These are phyloP conservation scores for Aspergillus sojae DNA, from an alignment of 2,329 filamentous ascomycete genomes.

Conservation along the genomic window DNA sequence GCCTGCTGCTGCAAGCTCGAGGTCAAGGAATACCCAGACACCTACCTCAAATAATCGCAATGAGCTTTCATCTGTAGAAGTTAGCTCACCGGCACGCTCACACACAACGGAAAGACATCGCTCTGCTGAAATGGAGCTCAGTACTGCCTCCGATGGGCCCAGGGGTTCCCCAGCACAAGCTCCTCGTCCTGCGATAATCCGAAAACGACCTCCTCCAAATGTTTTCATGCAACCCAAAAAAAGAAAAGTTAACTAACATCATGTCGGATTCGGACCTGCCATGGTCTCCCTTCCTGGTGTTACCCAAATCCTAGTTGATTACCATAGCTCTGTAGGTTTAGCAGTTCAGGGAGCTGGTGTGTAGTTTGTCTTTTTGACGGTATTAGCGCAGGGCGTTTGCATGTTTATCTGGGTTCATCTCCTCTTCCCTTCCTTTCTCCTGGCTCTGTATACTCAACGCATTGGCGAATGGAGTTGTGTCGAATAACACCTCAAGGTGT, in stretches of 20 bases:
- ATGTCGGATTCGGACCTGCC: neutral
- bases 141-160: constrained; percentile 10
- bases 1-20: neutral
- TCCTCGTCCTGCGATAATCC: constrained; percentile 26
- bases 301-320: neutral
- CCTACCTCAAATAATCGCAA: constrained; percentile 4
- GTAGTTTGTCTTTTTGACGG: neutral
- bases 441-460: neutral
- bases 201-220: constrained; percentile 35
- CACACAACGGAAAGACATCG: constrained; percentile 4
- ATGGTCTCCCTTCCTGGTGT: neutral
- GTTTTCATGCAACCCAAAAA: constrained; percentile 38
- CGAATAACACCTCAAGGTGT: neutral
- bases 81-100: constrained; percentile 1
- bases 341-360: neutral
- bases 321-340: constrained; percentile 1
- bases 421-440: neutral
- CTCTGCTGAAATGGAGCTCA: constrained; percentile 6
- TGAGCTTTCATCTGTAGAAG: constrained; percentile 1
- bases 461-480: neutral
- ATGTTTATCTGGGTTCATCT: neutral
- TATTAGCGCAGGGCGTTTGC: neutral
- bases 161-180: constrained; percentile 15
- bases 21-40: constrained; percentile 2
- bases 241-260: constrained; percentile 25